A percentile compares a stretch with the other conserved stretches of the same genome.
phyloP scores from a whole-genome alignment of 1,139 yeast genomes.

The Geotrichum restrictum region DNA sequence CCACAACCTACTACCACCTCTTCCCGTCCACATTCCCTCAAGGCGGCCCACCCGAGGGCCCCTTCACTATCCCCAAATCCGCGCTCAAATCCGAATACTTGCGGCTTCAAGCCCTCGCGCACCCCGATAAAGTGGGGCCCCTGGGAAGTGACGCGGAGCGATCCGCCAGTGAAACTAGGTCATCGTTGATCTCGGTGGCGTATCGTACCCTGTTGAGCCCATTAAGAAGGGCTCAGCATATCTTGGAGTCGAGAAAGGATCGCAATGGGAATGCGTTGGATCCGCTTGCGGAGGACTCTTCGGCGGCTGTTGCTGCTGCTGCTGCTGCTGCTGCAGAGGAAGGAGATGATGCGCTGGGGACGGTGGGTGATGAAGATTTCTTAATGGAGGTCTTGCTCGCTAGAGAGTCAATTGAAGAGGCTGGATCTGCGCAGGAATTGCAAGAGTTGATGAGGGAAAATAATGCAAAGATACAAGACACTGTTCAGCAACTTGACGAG shows the following conservation, averaged over 20 bases:
- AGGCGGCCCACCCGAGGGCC: constrained; percentile 63
- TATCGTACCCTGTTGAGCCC: constrained; percentile 70
- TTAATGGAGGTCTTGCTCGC: constrained; percentile 74
- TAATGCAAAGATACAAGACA: constrained; percentile 46
- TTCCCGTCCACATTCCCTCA: constrained; percentile 74
- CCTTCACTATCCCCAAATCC: constrained; percentile 49
- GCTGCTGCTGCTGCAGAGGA: background rate
- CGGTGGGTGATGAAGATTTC: constrained; percentile 52
- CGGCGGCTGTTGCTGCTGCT: no score
- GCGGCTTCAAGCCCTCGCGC: constrained; percentile 63
- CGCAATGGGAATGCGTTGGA: constrained; percentile 43
- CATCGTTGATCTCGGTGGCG: constrained; percentile 67
- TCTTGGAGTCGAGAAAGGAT: constrained; percentile 45
- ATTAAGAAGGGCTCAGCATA: constrained; percentile 60
- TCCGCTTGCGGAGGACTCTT: constrained; percentile 29
- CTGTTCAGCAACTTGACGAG: constrained; percentile 41
- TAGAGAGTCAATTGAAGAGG: constrained; percentile 69
- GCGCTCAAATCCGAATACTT: constrained; percentile 71
- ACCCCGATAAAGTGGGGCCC: constrained; percentile 61
- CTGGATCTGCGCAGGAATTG: constrained; percentile 55
- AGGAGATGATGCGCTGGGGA: constrained; percentile 34
- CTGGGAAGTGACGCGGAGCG: constrained; percentile 22
- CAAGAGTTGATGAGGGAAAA: constrained; percentile 53
- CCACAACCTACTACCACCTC: constrained; percentile 45
- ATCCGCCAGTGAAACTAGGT: constrained; percentile 35